Evolutionary conservation across 768 basidiomycete genomes (phyloP).

Genomic region (Termitomyces sp.): DNA sequence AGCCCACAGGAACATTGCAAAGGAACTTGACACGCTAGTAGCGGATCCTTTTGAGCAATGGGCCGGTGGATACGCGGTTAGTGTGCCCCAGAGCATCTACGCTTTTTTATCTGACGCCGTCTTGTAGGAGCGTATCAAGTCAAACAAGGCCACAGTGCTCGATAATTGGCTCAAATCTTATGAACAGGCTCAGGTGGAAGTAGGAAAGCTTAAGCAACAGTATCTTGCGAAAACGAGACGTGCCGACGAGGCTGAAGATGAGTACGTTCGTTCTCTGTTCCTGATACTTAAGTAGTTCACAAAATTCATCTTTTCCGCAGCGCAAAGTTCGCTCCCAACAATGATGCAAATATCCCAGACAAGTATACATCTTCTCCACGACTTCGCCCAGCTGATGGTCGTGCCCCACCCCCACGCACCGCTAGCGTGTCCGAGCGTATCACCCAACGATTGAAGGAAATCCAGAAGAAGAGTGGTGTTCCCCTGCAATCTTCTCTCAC

Average conservation of each 20-base stretch:
- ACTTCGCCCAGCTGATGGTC: slow-evolving; percentile 52
- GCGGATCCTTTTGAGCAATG: slow-evolving; percentile 78
- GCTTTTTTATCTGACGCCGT: slow-evolving; percentile 6
- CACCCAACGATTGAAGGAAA: slow-evolving; percentile 73
- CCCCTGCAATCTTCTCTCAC: slow-evolving; percentile 26
- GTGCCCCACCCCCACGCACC: slow-evolving; percentile 54
- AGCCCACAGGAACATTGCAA: slow-evolving; percentile 64
- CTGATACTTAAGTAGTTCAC: neutral
- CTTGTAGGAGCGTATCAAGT: slow-evolving; percentile 53
- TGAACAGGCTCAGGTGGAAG: slow-evolving; percentile 62
- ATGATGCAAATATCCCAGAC: slow-evolving; percentile 44
- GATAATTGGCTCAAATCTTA: slow-evolving; percentile 69
- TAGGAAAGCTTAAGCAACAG: slow-evolving; percentile 66
- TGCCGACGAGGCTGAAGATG: slow-evolving; percentile 92
- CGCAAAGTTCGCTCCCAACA: slow-evolving; percentile 81
- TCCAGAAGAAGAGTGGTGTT: slow-evolving; percentile 54
- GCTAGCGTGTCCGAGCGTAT: slow-evolving; percentile 87
- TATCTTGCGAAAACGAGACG: slow-evolving; percentile 75
- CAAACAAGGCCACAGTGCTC: slow-evolving; percentile 52
- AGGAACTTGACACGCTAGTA: slow-evolving; percentile 71
- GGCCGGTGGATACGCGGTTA: slow-evolving; percentile 70
- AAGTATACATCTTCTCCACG: slow-evolving; percentile 81
- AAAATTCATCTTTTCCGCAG: slow-evolving; percentile 31
- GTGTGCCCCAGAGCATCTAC: slow-evolving; percentile 13
- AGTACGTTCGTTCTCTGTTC: slow-evolving; percentile 56